A percentile compares a stretch with the other conserved stretches of the same genome.
Evolutionary conservation across 1,284 basidiomycete genomes (phyloP).

Genomic region (Rhodotorula sp.): DNA sequence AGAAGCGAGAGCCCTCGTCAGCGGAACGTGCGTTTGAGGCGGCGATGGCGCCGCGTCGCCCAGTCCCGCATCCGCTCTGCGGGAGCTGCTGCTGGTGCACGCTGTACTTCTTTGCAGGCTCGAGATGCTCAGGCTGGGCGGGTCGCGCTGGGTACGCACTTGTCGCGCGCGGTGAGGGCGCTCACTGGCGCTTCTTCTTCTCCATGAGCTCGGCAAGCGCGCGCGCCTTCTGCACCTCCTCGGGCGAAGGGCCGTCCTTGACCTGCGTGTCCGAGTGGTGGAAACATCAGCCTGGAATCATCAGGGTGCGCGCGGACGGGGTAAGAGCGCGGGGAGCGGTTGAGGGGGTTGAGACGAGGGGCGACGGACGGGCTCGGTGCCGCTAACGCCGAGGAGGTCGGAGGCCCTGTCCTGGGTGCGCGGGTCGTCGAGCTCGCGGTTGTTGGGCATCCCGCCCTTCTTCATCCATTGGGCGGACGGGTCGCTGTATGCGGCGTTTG

Average conservation of each 20-base stretch:
- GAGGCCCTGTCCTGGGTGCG: conserved; percentile 45
- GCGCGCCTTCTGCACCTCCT: conserved; percentile 14
- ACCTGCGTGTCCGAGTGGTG: too few species aligned
- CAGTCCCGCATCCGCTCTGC: too few species aligned
- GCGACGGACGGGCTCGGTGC: conserved; percentile 4
- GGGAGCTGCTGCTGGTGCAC: too few species aligned
- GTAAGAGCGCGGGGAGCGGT: not conserved
- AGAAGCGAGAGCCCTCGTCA: too few species aligned
- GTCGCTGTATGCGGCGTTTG: not conserved
- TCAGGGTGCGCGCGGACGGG: not conserved
- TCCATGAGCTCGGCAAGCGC: conserved; percentile 14
- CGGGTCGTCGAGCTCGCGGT: conserved; percentile 6
- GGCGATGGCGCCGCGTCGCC: too few species aligned
- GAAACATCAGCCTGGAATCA: too few species aligned
- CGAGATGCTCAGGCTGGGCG: not conserved
- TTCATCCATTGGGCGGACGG: not conserved
- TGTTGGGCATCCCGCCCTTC: conserved; percentile 5
- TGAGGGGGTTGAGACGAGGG: too few species aligned
- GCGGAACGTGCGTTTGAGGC: too few species aligned
- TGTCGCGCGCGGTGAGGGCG: too few species aligned
- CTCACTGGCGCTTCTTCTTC: conserved; percentile 4
- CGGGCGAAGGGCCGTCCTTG: conserved; percentile 9
- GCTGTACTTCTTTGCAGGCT: not conserved
- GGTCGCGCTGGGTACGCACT: too few species aligned
- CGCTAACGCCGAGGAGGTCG: conserved; percentile 6